Evolutionary conservation across 2,329 filamentous ascomycete genomes (phyloP).

Genomic region (Corniculantispora saksenae): DNA sequence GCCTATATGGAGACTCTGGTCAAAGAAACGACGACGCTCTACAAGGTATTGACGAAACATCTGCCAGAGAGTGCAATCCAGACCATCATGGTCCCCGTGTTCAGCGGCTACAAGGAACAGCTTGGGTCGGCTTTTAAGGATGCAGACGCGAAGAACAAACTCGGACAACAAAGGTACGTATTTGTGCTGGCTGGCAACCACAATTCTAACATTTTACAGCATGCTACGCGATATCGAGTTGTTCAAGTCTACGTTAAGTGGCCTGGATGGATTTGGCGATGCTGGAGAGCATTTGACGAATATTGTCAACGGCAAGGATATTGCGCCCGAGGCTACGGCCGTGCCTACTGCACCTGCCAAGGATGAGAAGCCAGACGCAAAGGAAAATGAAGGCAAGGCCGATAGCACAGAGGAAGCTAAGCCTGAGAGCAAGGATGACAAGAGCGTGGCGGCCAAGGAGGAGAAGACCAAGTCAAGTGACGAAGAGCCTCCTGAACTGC

Average conservation of each 20-base stretch:
- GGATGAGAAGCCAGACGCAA: constrained; percentile 21
- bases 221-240: constrained; percentile 76
- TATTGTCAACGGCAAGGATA: constrained; percentile 62
- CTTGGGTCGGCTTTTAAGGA: constrained; percentile 71
- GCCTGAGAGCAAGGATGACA: constrained; percentile 19
- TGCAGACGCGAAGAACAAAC: constrained; percentile 63
- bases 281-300: constrained; percentile 68
- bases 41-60: constrained; percentile 81
- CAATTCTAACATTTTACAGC: constrained; percentile 44
- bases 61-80: constrained; percentile 74
- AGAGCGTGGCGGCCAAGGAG: constrained; percentile 4
- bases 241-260: constrained; percentile 69
- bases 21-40: constrained; percentile 82
- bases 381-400: constrained; percentile 20
- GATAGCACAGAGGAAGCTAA: constrained; percentile 22
- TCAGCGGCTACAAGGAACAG: constrained; percentile 77
- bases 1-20: constrained; percentile 83
- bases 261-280: constrained; percentile 77
- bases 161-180: constrained; percentile 70
- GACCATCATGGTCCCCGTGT: constrained; percentile 85
- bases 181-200: background rate
- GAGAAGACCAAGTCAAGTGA: constrained; percentile 24
- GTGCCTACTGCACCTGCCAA: constrained; percentile 14
- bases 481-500: background rate
- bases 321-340: constrained; percentile 30